These are phyloP conservation scores for Euclidium syriacum DNA, from an alignment of 345 rosid species.

Conservation along the genomic window DNA sequence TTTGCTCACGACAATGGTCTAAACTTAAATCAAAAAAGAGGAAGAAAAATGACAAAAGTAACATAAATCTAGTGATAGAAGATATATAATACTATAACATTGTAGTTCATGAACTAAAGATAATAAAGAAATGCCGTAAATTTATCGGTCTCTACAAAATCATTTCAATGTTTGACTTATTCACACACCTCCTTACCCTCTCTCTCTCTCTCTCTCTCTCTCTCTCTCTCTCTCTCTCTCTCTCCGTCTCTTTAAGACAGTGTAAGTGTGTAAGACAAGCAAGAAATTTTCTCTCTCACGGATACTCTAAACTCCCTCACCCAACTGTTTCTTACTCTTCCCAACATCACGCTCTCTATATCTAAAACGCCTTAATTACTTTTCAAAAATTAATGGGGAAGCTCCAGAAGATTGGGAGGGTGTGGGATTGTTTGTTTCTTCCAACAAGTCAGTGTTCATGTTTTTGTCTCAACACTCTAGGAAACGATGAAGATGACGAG, in stretches of 20 bases:
- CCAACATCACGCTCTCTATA: constrained; percentile 1
- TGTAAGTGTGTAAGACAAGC: constrained; percentile 31
- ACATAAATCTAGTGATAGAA: constrained; percentile 24
- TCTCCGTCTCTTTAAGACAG: constrained; percentile 21
- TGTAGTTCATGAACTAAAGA: background rate
- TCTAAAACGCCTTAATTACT: background rate
- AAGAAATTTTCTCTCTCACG: constrained; percentile 10
- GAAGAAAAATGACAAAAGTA: constrained; percentile 14
- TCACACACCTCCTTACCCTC: constrained; percentile 1
- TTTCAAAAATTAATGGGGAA: constrained; percentile 41
- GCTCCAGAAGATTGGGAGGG: constrained; percentile 43
- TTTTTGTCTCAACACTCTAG: constrained; percentile 52
- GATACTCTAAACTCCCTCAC: background rate
- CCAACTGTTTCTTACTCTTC: constrained; percentile 5
- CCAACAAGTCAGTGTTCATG: constrained; percentile 52
- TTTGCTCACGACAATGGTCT: constrained; percentile 6
- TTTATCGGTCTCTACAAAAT: constrained; percentile 26
- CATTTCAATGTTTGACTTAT: constrained; percentile 31
- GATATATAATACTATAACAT: too few species aligned
- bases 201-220: constrained; percentile 17
- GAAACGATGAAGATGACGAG: constrained; percentile 27
- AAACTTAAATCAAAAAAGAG: background rate
- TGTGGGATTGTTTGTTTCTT: constrained; percentile 44
- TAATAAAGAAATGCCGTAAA: constrained; percentile 22
- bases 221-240: constrained; percentile 18